phyloP scores from a whole-genome alignment of 2,329 filamentous ascomycete species.

The Lanzia echinophila region DNA sequence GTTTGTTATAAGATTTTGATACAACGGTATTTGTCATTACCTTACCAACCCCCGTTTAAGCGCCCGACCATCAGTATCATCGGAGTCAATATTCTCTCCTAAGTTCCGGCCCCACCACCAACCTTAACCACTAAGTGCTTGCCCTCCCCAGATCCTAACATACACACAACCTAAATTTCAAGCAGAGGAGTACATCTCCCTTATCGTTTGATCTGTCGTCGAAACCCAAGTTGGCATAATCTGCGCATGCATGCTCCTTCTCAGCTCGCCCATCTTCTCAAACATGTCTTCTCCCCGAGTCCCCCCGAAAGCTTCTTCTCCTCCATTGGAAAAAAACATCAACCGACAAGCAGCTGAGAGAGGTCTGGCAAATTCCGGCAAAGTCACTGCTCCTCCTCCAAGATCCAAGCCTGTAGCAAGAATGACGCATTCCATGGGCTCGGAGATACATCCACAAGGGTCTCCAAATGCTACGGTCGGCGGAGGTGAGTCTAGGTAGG shows the following conservation, averaged over 20 bases:
- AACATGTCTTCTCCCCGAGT: background rate
- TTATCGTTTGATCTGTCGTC: slow-evolving; percentile 12
- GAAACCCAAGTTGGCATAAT: slow-evolving; percentile 12
- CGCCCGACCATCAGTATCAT: slow-evolving; percentile 16
- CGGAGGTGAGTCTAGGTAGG: background rate
- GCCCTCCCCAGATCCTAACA: background rate
- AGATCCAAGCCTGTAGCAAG: background rate
- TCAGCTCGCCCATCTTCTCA: background rate
- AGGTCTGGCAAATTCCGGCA: background rate
- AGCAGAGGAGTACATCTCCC: slow-evolving; percentile 8
- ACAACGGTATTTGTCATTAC: background rate
- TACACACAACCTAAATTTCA: background rate
- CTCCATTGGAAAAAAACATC: background rate
- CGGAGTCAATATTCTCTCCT: slow-evolving; percentile 15
- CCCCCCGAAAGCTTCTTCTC: background rate
- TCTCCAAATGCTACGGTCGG: background rate
- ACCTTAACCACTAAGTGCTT: slow-evolving; percentile 11
- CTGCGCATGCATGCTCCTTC: slow-evolving; percentile 14
- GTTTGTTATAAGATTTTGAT: slow-evolving; percentile 35
- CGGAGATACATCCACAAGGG: background rate
- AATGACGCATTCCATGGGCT: background rate
- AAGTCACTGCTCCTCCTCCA: background rate
- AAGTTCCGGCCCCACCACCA: slow-evolving; percentile 11
- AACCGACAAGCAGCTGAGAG: background rate
- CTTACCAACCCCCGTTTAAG: no score